phyloP scores from a whole-genome alignment of 192 early-diverging fungal genomes.

The Haplosporangium gracile region DNA sequence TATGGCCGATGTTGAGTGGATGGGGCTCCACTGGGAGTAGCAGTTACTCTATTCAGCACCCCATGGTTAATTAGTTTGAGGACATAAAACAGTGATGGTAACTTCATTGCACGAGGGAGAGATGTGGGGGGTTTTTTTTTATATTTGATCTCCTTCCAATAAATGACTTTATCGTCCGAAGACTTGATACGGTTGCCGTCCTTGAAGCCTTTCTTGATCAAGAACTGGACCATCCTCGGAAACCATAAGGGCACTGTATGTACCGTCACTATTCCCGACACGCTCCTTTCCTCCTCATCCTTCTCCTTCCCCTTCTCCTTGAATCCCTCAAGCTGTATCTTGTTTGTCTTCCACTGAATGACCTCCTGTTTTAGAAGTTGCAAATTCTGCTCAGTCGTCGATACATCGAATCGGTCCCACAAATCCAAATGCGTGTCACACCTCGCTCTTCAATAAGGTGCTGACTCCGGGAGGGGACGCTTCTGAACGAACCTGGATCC shows the following conservation, averaged over 20 bases:
- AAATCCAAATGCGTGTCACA: neutral
- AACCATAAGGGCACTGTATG: neutral
- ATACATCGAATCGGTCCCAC: neutral
- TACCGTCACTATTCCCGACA: neutral
- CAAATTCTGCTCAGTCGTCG: neutral
- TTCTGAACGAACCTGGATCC: neutral
- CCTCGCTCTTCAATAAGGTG: neutral
- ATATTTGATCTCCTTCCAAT: neutral
- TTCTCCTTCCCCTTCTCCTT: neutral
- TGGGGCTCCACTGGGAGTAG: neutral
- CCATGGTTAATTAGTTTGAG: too few species aligned
- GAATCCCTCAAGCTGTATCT: neutral
- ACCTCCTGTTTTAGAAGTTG: neutral
- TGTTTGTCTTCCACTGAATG: neutral
- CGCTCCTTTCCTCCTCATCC: neutral
- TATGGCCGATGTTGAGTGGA: neutral
- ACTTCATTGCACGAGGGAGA: neutral
- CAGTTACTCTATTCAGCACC: too few species aligned
- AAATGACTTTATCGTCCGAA: neutral
- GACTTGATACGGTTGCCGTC: neutral
- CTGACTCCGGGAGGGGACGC: neutral
- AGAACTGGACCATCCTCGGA: slow-evolving; percentile 1
- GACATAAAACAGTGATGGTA: neutral
- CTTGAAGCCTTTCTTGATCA: neutral
- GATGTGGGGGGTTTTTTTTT: neutral